phyloP scores from a whole-genome alignment of 495 filamentous ascomycete species.

The Margaritispora aquatica region DNA sequence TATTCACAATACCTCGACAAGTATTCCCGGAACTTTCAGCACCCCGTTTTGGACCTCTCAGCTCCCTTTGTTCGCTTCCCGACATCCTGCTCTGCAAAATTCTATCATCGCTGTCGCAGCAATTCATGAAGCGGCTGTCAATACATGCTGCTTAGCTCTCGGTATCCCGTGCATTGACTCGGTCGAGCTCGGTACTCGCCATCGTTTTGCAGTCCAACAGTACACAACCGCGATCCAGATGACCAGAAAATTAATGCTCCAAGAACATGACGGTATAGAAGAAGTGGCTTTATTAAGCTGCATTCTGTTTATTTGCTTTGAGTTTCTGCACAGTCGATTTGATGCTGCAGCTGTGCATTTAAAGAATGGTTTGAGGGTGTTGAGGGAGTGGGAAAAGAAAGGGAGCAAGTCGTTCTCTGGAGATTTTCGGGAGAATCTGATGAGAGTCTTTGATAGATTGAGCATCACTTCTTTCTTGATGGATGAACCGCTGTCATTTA shows the following conservation, averaged over 20 bases:
- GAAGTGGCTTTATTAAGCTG: background rate
- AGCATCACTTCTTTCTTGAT: background rate
- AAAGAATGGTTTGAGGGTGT: background rate
- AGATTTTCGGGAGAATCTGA: background rate
- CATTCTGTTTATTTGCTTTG: background rate
- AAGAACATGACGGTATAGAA: background rate
- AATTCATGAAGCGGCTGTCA: slow-evolving; percentile 1
- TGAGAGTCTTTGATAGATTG: background rate
- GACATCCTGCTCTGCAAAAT: background rate
- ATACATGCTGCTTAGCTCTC: background rate
- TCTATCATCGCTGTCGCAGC: background rate
- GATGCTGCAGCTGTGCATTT: background rate
- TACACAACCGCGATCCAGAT: background rate
- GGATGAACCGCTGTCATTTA: background rate
- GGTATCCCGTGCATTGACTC: background rate
- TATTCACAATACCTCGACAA: background rate
- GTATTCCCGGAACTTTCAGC: background rate
- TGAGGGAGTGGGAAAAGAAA: background rate
- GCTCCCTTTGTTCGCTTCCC: slow-evolving; percentile 1
- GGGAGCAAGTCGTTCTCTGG: background rate
- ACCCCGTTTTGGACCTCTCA: background rate
- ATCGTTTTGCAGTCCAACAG: slow-evolving; percentile 1
- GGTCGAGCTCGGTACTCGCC: background rate
- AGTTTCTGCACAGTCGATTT: background rate
- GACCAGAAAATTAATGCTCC: background rate